Conservation (phyloP, 225 moss, liverwort and hornwort genomes). For the Asterella californica region DNA sequence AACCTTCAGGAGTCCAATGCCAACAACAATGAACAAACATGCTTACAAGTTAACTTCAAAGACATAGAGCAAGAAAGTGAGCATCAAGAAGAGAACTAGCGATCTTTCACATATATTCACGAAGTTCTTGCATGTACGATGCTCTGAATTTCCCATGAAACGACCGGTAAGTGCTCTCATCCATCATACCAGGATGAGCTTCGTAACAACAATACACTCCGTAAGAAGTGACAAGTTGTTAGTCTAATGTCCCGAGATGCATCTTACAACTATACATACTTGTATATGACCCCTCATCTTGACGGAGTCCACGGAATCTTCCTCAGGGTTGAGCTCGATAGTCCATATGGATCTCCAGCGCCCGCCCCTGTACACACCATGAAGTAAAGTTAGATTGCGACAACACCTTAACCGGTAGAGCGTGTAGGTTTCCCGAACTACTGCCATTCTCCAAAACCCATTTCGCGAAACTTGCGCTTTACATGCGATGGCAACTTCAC, state of each 20-base stretch:
- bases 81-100: not conserved
- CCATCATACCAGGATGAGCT: not conserved
- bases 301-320: constrained; percentile 32
- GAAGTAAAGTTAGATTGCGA: not conserved
- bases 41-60: no score
- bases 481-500: not conserved
- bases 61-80: not conserved
- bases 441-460: not conserved
- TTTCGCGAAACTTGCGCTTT: not conserved
- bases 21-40: not conserved
- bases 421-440: no score
- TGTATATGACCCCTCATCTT: constrained; percentile 52
- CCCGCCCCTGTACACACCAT: constrained; percentile 58
- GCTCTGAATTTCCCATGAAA: not conserved
- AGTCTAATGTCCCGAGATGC: not conserved
- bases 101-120: not conserved
- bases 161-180: not conserved
- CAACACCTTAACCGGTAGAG: no score
- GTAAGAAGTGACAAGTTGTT: not conserved
- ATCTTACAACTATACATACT: constrained; percentile 34
- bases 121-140: not conserved
- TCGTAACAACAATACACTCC: no score
- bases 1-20: constrained; percentile 45
- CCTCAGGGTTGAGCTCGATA: constrained; percentile 44
- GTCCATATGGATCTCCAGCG: constrained; percentile 90